Percentiles rank a stretch among this genome's conserved stretches.
Evolutionary conservation across 2,329 filamentous ascomycete genomes (phyloP).

Genomic region (Aspergillus calidoustus): DNA sequence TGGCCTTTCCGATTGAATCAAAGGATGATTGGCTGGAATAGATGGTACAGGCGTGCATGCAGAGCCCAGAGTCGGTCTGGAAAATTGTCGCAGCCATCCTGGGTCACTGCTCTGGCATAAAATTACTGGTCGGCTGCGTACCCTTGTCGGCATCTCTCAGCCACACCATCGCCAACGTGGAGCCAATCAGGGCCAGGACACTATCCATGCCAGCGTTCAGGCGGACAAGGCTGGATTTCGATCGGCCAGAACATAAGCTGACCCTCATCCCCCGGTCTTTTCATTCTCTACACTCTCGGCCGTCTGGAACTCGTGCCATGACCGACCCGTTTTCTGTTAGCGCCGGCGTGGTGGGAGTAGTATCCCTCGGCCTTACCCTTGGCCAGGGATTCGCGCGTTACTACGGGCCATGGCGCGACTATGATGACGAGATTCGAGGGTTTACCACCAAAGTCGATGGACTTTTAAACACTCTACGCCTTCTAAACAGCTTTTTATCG

Average conservation of each 20-base stretch:
- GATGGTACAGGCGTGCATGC: no score
- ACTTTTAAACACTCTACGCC: not conserved
- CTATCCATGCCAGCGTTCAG: not conserved
- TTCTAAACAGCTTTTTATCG: not conserved
- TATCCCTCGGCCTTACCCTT: not conserved
- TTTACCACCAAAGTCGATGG: slow-evolving; percentile 2
- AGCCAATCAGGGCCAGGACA: not conserved
- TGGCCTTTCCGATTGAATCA: no score
- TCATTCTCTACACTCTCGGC: not conserved
- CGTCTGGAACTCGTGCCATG: not conserved
- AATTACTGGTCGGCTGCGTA: no score
- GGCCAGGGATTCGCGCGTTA: not conserved
- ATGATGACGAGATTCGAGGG: not conserved
- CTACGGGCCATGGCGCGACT: slow-evolving; percentile 3
- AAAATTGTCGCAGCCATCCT: no score
- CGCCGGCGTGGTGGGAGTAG: slow-evolving; percentile 1
- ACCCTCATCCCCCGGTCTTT: not conserved
- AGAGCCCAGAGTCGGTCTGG: no score
- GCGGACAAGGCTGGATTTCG: not conserved
- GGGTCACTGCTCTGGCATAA: no score
- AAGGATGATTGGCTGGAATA: no score
- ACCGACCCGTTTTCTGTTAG: slow-evolving; percentile 1
- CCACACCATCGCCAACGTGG: not conserved
- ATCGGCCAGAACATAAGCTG: not conserved
- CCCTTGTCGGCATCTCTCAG: not conserved